Percentiles rank a stretch among this genome's conserved stretches.
Conservation (phyloP, 2,329 filamentous ascomycete species). For the Epichloe elymi region DNA sequence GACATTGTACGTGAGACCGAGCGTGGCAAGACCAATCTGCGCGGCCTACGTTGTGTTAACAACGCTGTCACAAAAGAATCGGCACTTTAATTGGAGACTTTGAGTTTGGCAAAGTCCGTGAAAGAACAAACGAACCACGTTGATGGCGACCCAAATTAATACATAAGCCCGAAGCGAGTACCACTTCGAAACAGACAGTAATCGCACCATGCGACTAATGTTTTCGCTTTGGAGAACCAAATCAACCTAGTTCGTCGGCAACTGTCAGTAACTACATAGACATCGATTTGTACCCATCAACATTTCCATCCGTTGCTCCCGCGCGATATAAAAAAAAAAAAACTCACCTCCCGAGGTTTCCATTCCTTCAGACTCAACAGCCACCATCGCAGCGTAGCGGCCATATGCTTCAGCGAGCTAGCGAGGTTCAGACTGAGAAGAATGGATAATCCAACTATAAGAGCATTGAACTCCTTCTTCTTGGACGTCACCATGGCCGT, state of each 20-base stretch:
- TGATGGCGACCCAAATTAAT: constrained; percentile 11
- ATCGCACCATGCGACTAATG: constrained; percentile 11
- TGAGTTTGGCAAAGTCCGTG: not conserved
- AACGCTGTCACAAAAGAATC: not conserved
- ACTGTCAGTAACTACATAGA: too few relatives aligned
- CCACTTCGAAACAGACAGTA: constrained; percentile 10
- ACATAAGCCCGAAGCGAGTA: constrained; percentile 11
- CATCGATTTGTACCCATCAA: too few relatives aligned
- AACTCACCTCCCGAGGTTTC: constrained; percentile 25
- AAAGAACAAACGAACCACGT: constrained; percentile 9
- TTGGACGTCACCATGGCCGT: constrained; percentile 17
- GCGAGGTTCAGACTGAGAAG: constrained; percentile 28
- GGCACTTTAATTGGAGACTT: not conserved
- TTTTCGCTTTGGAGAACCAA: constrained; percentile 13
- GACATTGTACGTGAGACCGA: constrained; percentile 29
- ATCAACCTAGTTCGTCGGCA: constrained; percentile 7
- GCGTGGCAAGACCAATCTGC: constrained; percentile 28
- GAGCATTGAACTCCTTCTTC: constrained; percentile 29
- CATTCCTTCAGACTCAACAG: constrained; percentile 25
- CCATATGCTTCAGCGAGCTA: constrained; percentile 29
- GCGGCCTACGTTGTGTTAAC: constrained; percentile 17
- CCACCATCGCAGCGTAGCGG: constrained; percentile 32
- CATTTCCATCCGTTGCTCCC: too few relatives aligned
- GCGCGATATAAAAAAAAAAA: not conserved
- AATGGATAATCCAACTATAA: constrained; percentile 31